A percentile compares a stretch with the other conserved stretches of the same genome.
phyloP scores from a whole-genome alignment of 352 stramenopile species.

The Phytopythium helicoides region DNA sequence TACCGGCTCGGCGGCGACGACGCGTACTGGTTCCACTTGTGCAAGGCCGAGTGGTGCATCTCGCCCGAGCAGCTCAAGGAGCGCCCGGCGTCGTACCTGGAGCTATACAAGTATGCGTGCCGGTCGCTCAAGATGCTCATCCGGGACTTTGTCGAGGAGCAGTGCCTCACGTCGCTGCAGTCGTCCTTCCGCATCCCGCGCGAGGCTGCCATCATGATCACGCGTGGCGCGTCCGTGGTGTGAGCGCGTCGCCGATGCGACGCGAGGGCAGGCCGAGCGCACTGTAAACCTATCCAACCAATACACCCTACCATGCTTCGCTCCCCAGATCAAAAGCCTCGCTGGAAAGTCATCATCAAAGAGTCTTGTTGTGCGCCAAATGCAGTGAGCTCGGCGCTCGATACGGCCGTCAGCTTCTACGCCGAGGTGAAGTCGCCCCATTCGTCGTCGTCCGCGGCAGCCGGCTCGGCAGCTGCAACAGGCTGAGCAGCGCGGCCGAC shows the following conservation, averaged over 20 bases:
- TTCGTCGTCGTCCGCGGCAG: conserved; percentile 53
- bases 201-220: conserved; percentile 58
- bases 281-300: neutral
- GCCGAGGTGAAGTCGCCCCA: conserved; percentile 85
- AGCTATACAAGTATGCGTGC: conserved; percentile 74
- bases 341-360: too few species aligned
- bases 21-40: conserved; percentile 63
- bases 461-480: conserved; percentile 16
- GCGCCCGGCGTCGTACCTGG: conserved; percentile 60
- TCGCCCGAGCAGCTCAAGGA: conserved; percentile 62
- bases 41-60: conserved; percentile 67
- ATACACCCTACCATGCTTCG: neutral
- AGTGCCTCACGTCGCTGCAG: conserved; percentile 71
- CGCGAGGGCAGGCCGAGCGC: too few species aligned
- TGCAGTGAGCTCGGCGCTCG: too few species aligned
- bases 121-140: conserved; percentile 70
- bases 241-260: neutral
- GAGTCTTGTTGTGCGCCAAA: too few species aligned
- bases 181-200: conserved; percentile 66
- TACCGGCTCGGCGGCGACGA: conserved; percentile 51
- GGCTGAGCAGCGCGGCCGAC: conserved; percentile 20
- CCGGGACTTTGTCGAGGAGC: conserved; percentile 78
- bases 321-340: too few species aligned
- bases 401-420: conserved; percentile 12
- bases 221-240: neutral